phyloP scores from a whole-genome alignment of 495 filamentous ascomycete species.

The Hypoxylon rickii region DNA sequence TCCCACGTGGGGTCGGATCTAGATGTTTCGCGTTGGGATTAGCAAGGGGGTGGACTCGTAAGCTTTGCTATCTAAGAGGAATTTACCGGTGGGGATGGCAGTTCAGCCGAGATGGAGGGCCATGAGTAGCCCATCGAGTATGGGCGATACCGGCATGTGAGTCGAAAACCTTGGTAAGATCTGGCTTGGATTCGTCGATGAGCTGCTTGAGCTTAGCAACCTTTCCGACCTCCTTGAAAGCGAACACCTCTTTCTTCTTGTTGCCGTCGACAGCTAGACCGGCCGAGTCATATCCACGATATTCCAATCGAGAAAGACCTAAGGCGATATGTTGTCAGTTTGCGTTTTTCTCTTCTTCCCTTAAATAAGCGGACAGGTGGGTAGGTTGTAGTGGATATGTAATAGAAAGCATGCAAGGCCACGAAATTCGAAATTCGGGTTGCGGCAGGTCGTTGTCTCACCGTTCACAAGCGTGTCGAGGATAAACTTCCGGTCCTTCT shows the following conservation, averaged over 20 bases:
- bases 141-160: conserved; percentile 98
- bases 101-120: conserved; percentile 87
- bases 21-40: conserved; percentile 12
- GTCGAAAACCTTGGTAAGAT: conserved; percentile 90
- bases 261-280: conserved; percentile 95
- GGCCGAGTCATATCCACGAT: conserved; percentile 96
- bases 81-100: conserved; percentile 96
- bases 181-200: conserved; percentile 79
- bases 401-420: background rate
- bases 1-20: conserved; percentile 85
- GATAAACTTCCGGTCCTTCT: conserved; percentile 95
- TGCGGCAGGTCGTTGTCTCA: conserved; percentile 46
- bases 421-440: conserved; percentile 13
- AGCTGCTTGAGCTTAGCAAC: conserved; percentile 94
- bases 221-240: conserved; percentile 99
- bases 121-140: conserved; percentile 98
- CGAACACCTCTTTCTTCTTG: conserved; percentile 96
- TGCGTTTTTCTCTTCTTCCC: background rate
- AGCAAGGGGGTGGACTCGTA: conserved; percentile 38
- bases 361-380: no score
- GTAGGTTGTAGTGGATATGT: conserved; percentile 18
- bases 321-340: conserved; percentile 30
- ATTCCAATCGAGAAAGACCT: conserved; percentile 86
- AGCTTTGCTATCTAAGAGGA: conserved; percentile 20
- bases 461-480: conserved; percentile 96